These are phyloP conservation scores for Capsicum rhomboideum DNA, from an alignment of 257 asterid species.

Conservation along the genomic window DNA sequence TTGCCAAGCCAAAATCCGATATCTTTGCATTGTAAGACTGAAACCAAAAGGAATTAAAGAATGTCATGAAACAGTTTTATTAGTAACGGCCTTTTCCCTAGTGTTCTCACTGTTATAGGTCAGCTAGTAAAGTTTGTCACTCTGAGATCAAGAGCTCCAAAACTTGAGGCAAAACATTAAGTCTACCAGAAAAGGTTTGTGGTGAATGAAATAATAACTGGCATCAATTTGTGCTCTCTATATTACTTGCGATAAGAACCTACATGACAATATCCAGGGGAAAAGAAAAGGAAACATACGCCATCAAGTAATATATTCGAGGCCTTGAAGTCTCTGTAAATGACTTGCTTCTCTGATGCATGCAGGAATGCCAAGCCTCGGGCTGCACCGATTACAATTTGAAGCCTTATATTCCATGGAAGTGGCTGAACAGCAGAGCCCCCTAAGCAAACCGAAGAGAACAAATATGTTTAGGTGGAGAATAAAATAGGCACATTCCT, in stretches of 20 bases:
- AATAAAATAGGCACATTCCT: background rate
- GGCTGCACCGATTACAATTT: constrained; percentile 61
- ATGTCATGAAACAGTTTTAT: background rate
- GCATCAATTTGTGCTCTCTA: background rate
- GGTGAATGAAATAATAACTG: background rate
- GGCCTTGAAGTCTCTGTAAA: constrained; percentile 77
- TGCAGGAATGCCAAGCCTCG: constrained; percentile 68
- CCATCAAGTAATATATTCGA: constrained; percentile 74
- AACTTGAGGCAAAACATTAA: background rate
- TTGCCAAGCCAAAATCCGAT: constrained; percentile 70
- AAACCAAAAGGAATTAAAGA: background rate
- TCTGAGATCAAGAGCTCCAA: background rate
- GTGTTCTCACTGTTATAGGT: background rate
- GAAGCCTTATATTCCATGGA: constrained; percentile 62
- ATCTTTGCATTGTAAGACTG: constrained; percentile 64
- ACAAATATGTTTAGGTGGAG: background rate
- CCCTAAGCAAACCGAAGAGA: constrained; percentile 29
- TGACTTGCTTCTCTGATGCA: constrained; percentile 44
- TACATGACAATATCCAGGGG: background rate
- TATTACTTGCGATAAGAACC: background rate
- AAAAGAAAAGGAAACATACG: constrained; percentile 25
- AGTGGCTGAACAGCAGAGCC: constrained; percentile 69
- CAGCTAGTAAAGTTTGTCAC: background rate
- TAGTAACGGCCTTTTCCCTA: background rate
- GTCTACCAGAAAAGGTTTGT: background rate